Evolutionary conservation across 805 yeast species (phyloP).

Genomic region (Candida awuae): DNA sequence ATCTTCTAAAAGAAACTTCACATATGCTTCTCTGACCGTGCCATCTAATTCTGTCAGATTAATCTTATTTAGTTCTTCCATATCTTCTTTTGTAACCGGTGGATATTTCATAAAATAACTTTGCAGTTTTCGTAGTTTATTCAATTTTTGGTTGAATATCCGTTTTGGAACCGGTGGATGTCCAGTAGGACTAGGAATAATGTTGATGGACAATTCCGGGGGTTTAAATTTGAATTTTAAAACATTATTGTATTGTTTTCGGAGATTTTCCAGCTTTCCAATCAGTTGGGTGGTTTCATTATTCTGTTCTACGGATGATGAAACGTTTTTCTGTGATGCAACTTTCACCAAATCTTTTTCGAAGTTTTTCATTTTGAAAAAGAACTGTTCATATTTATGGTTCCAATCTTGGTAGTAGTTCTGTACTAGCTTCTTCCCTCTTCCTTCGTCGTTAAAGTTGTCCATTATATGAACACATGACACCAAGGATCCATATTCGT

Average conservation of each 20-base stretch:
- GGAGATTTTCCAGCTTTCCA: constrained; percentile 4
- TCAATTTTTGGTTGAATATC: constrained; percentile 14
- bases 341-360: not conserved
- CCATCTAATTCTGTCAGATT: constrained; percentile 2
- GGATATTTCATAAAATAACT: constrained; percentile 10
- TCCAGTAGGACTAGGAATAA: constrained; percentile 20
- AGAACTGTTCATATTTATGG: not conserved
- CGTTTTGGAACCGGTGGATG: constrained; percentile 16
- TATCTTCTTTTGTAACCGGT: constrained; percentile 16
- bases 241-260: constrained; percentile 11
- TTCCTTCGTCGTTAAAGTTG: not conserved
- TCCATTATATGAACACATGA: constrained; percentile 1
- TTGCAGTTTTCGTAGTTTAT: constrained; percentile 13
- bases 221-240: constrained; percentile 11
- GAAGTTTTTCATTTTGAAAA: not conserved
- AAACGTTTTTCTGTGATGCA: not conserved
- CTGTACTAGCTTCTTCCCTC: not conserved
- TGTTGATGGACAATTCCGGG: constrained; percentile 10
- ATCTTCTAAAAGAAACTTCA: constrained; percentile 10
- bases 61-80: constrained; percentile 14
- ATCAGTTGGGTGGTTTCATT: not conserved
- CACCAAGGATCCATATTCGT: constrained; percentile 1
- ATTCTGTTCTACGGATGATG: not conserved
- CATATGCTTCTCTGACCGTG: constrained; percentile 13
- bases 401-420: not conserved